Evolutionary conservation across 441 rosid genomes (phyloP).

Genomic region (Geranium incanum): DNA sequence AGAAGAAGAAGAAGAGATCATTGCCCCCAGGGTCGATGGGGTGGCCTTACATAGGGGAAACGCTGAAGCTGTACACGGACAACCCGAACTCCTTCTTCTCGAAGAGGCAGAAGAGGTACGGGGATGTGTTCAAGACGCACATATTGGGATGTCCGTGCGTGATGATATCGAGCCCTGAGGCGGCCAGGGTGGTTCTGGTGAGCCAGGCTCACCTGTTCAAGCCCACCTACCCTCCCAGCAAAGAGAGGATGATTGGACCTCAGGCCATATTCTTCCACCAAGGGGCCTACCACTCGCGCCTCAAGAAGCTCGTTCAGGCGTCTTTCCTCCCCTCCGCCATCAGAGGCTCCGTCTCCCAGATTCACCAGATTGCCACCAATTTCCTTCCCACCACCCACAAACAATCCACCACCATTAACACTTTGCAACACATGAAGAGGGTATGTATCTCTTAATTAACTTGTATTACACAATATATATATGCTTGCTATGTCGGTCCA

Average conservation of each 20-base stretch:
- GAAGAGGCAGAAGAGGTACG: constrained; percentile 66
- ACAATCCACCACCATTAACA: constrained; percentile 40
- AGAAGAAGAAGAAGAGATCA: constrained; percentile 23
- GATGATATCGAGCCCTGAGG: constrained; percentile 87
- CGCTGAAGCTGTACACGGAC: constrained; percentile 75
- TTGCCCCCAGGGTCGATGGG: constrained; percentile 94
- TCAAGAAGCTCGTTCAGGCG: constrained; percentile 61
- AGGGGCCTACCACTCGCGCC: constrained; percentile 62
- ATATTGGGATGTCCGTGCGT: constrained; percentile 92
- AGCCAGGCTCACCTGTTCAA: constrained; percentile 64
- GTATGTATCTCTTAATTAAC: constrained; percentile 21
- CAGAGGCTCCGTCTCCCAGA: constrained; percentile 50
- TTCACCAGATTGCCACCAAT: constrained; percentile 52
- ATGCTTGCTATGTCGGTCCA: background rate
- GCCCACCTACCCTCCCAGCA: constrained; percentile 82
- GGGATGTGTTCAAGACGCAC: constrained; percentile 81
- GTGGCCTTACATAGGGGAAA: constrained; percentile 90
- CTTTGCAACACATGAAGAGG: constrained; percentile 74
- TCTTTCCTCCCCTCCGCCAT: constrained; percentile 67
- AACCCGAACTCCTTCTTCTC: constrained; percentile 78
- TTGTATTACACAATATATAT: no score
- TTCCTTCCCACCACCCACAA: constrained; percentile 49
- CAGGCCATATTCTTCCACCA: constrained; percentile 80
- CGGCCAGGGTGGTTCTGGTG: constrained; percentile 58
- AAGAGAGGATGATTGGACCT: constrained; percentile 81